Evolutionary conservation across 2,329 filamentous ascomycete genomes (phyloP).

Genomic region (Talaromyces sp.): DNA sequence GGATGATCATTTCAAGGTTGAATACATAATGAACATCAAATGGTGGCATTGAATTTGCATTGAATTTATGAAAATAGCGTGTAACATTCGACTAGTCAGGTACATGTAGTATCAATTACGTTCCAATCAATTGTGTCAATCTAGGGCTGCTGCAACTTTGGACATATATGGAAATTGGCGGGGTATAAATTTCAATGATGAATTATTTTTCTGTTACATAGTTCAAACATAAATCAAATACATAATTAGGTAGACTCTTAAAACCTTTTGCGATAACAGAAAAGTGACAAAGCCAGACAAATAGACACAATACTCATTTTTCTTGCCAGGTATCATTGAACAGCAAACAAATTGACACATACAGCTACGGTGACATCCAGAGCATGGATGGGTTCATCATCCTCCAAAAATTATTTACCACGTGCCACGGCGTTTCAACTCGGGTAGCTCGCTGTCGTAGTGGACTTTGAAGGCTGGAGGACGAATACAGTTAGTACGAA

Average conservation of each 20-base stretch:
- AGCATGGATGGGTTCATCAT: neutral
- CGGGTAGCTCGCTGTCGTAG: constrained; percentile 35
- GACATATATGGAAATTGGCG: too few species aligned
- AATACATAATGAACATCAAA: too few species aligned
- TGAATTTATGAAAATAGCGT: too few species aligned
- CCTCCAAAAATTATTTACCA: neutral
- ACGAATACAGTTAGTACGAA: constrained; percentile 15
- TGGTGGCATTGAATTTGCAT: too few species aligned
- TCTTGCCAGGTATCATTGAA: neutral
- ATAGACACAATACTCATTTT: neutral
- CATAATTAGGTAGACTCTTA: neutral
- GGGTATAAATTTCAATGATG: neutral
- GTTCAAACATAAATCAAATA: neutral
- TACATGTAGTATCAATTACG: too few species aligned
- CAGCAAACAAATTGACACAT: neutral
- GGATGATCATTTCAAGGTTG: too few species aligned
- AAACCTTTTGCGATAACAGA: neutral
- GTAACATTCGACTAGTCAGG: too few species aligned
- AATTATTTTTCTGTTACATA: neutral
- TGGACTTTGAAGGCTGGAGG: constrained; percentile 40
- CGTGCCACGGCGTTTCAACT: constrained; percentile 5
- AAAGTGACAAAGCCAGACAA: neutral
- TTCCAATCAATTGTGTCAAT: too few species aligned
- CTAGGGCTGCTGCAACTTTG: too few species aligned
- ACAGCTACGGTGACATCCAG: neutral